Evolutionary conservation across 441 rosid species (phyloP), one percentile per base, ranked within the genome.

Genomic region (Geranium incanum): DNA sequence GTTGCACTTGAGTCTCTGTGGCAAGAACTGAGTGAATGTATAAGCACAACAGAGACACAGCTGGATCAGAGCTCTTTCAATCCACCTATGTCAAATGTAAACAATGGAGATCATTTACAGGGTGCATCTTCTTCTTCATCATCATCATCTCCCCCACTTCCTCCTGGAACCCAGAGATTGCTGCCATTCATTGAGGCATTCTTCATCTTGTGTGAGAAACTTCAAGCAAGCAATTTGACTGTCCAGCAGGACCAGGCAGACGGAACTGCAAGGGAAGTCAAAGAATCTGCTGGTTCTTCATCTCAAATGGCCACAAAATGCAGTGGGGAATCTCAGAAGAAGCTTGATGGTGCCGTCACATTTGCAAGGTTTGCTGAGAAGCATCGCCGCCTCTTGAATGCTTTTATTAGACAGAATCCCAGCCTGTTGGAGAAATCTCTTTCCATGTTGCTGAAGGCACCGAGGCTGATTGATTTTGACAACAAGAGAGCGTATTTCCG

Each of bases 161-260:
- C 96, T 65, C 90, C 96, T 11, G 99, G 97, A 78, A 88, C 97
- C 48, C 98, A 92, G 79, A 87, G 92, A 74, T 88, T 95, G 72
- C 85, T 95, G 73, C 97, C 99, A 68, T 92, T 88, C 72, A 88
- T 95, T 67, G 99, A 95, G 77, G 98, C 99, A 55, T 95, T 95
- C 84, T 92, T 95, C 85, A 95, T 95, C 55, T 82, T 92, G 80
- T 92, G 96, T 76, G 98, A 92, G 79, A 95, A 90, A 84, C 85
- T 91, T 68, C 97, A 90, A 76, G 89, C 88, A 43, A 83, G 79
- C 60, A 80, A 75, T 68, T 76, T 84, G 68, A 43, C 78, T 67
- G 45, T 80, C 75, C 98, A 87, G 79, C 97, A 84, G 83, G 96
- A 90, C 81, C 84, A 82, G 70, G 86, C 73, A 12, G 81, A 78